Conservation (phyloP, 495 filamentous ascomycete genomes). For the Penicillium diatomitis region DNA sequence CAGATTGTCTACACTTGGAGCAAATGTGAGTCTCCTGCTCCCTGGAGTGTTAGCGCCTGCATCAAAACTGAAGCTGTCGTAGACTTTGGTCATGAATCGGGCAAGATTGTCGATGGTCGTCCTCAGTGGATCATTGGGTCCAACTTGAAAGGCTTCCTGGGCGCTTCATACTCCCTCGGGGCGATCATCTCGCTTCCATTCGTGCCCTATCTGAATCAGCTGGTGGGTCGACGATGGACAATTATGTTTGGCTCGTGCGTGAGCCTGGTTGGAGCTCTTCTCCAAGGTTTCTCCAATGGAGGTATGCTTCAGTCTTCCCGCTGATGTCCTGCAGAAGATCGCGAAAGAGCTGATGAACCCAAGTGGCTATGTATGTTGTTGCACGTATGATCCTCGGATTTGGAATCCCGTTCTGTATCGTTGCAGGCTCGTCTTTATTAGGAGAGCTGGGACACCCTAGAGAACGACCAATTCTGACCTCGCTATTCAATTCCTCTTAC, state of each 20-base stretch:
- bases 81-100: constrained; percentile 30
- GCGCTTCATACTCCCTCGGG: constrained; percentile 23
- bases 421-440: constrained; percentile 54
- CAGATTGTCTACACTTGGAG: constrained; percentile 53
- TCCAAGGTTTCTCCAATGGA: constrained; percentile 39
- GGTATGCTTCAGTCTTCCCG: constrained; percentile 2
- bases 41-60: neutral
- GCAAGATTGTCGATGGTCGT: constrained; percentile 10
- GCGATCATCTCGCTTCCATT: constrained; percentile 52
- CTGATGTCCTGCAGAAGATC: neutral
- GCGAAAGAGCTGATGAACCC: constrained; percentile 15
- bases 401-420: constrained; percentile 55
- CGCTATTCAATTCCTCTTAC: constrained; percentile 57
- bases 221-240: constrained; percentile 44
- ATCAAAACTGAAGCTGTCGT: neutral
- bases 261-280: constrained; percentile 48
- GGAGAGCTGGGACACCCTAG: constrained; percentile 60
- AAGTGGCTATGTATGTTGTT: constrained; percentile 53
- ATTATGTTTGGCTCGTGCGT: constrained; percentile 52
- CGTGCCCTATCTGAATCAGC: constrained; percentile 49
- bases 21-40: constrained; percentile 32
- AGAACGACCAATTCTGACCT: constrained; percentile 55
- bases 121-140: constrained; percentile 13
- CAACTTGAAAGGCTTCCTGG: constrained; percentile 20
- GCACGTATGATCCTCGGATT: constrained; percentile 58